A percentile compares a stretch with the other conserved stretches of the same genome.
phyloP scores from a whole-genome alignment of 768 basidiomycete genomes.

The Xanthoconium purpureum region DNA sequence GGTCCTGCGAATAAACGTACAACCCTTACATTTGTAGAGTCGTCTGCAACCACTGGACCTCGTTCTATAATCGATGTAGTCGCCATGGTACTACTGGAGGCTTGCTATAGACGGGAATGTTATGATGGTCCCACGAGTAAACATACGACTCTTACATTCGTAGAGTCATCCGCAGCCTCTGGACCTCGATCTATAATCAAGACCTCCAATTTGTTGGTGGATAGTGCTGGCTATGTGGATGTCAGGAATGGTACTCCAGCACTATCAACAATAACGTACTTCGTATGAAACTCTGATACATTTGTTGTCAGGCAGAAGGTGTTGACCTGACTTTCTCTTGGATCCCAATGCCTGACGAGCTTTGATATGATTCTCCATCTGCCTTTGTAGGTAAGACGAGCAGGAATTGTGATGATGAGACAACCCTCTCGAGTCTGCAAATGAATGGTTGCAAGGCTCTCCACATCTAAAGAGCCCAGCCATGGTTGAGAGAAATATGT shows the following conservation, averaged over 20 bases:
- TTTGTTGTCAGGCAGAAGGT: not conserved
- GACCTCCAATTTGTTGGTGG: not conserved
- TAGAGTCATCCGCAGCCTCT: not conserved
- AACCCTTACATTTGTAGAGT: too few species aligned
- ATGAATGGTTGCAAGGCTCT: not conserved
- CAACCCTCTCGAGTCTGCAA: not conserved
- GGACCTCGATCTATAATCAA: not conserved
- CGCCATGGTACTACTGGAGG: too few species aligned
- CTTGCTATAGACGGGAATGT: too few species aligned
- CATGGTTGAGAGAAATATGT: too few species aligned
- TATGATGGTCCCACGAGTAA: not conserved
- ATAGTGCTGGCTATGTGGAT: not conserved
- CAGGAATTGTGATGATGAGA: not conserved
- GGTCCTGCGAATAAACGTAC: too few species aligned
- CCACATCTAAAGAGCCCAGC: not conserved
- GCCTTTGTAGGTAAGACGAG: not conserved
- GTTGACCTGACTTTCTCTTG: not conserved
- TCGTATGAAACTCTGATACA: not conserved
- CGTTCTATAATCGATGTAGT: too few species aligned
- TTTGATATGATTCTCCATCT: not conserved
- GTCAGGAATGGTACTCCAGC: not conserved
- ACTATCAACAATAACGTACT: not conserved
- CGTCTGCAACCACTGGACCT: too few species aligned
- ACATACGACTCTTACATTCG: not conserved
- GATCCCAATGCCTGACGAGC: not conserved